Percentiles rank a stretch among this genome's conserved stretches.
phyloP scores from a whole-genome alignment of 1,284 basidiomycete species.

The Cryptococcus sp. region DNA sequence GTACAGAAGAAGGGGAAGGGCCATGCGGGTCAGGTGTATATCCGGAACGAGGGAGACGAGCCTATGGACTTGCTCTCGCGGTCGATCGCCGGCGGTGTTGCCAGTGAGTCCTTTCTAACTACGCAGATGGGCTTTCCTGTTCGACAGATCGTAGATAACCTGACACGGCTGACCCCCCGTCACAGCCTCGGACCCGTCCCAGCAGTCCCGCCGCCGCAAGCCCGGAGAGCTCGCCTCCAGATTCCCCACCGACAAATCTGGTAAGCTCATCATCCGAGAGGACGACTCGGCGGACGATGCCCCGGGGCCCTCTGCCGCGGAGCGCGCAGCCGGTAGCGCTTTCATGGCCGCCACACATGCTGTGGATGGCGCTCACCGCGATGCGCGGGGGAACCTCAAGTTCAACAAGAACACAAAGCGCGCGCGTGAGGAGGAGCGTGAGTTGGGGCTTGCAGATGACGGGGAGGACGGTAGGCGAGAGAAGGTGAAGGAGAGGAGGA shows the following conservation, averaged over 20 bases:
- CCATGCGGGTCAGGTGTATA: conserved; percentile 49
- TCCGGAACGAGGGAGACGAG: conserved; percentile 86
- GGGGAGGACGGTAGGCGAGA: conserved; percentile 54
- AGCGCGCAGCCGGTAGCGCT: conserved; percentile 69
- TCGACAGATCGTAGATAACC: neutral
- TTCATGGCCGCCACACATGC: conserved; percentile 71
- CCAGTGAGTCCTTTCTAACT: conserved; percentile 56
- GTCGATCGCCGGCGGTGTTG: conserved; percentile 65
- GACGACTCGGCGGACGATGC: conserved; percentile 53
- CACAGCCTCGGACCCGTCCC: conserved; percentile 55
- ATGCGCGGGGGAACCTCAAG: conserved; percentile 77
- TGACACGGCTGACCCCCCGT: neutral
- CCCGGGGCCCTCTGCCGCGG: conserved; percentile 38
- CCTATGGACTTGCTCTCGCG: conserved; percentile 94
- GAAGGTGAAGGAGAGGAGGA: conserved; percentile 57
- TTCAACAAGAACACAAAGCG: conserved; percentile 98
- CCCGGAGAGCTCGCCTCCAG: conserved; percentile 79
- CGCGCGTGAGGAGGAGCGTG: conserved; percentile 61
- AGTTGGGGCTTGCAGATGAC: neutral
- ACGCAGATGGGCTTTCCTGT: neutral
- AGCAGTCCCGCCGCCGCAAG: conserved; percentile 60
- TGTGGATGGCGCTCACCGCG: conserved; percentile 82
- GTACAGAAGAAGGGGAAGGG: conserved; percentile 10
- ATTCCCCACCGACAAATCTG: conserved; percentile 85
- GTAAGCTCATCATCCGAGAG: conserved; percentile 79